Conservation (phyloP, 352 stramenopile genomes). For the Globisporangium paroecandrum region DNA sequence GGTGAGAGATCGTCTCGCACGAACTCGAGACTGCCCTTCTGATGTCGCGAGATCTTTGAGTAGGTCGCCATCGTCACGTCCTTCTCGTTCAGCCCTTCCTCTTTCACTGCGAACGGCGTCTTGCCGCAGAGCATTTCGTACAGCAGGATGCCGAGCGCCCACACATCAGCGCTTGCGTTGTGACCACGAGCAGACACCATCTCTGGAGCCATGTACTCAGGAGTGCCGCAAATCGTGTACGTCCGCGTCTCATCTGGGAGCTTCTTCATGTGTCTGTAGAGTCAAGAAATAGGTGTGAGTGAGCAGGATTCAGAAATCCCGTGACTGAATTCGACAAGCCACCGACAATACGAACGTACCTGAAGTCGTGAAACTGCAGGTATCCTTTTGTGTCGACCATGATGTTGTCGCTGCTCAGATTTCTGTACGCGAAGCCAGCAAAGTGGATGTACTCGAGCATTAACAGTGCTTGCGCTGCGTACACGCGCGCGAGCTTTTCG, state of each 20-base stretch:
- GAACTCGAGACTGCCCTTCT: slow-evolving; percentile 60
- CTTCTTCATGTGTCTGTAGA: slow-evolving; percentile 70
- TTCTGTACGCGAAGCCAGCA: slow-evolving; percentile 74
- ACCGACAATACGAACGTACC: slow-evolving; percentile 19
- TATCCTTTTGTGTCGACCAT: slow-evolving; percentile 80
- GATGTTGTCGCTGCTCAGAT: slow-evolving; percentile 84
- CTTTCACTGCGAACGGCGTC: slow-evolving; percentile 80
- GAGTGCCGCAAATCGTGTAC: slow-evolving; percentile 86
- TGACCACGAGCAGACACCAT: slow-evolving; percentile 84
- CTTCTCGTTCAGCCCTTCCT: slow-evolving; percentile 69
- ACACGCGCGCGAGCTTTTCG: slow-evolving; percentile 51
- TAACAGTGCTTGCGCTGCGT: slow-evolving; percentile 68
- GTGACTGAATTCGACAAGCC: neutral
- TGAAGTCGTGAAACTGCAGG: slow-evolving; percentile 83
- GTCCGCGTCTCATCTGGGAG: slow-evolving; percentile 72
- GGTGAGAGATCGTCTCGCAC: slow-evolving; percentile 44
- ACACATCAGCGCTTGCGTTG: slow-evolving; percentile 76
- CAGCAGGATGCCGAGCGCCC: slow-evolving; percentile 81
- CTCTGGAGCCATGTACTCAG: slow-evolving; percentile 88
- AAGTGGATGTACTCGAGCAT: slow-evolving; percentile 86
- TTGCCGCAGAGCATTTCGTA: slow-evolving; percentile 86
- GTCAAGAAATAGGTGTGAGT: neutral
- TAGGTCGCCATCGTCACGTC: slow-evolving; percentile 84
- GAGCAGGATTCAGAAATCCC: no score
- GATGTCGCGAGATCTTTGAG: slow-evolving; percentile 81